Conservation (phyloP, 192 early-diverging fungal genomes). For the Umbelopsis ramanniana region DNA sequence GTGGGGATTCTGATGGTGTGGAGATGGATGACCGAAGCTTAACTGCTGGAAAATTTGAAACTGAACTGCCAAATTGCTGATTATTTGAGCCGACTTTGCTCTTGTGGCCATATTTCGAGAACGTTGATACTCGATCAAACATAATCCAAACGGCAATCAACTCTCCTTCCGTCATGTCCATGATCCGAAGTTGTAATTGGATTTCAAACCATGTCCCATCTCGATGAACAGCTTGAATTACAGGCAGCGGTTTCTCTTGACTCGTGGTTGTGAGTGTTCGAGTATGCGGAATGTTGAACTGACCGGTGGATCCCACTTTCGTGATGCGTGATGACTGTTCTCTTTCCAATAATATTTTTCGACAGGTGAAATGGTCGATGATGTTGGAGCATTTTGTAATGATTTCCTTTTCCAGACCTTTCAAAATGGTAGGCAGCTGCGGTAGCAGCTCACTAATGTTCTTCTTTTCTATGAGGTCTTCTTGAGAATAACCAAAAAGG, state of each 20-base stretch:
- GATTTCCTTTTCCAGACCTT: conserved; percentile 39
- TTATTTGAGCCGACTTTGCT: not conserved
- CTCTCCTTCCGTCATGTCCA: conserved; percentile 52
- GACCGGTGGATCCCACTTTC: not conserved
- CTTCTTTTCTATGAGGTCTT: conserved; percentile 51
- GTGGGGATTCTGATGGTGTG: conserved; percentile 8
- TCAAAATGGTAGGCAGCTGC: conserved; percentile 55
- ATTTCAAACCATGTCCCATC: conserved; percentile 64
- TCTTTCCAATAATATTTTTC: conserved; percentile 16
- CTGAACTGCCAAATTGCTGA: not conserved
- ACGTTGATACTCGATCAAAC: conserved; percentile 51
- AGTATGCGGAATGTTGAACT: conserved; percentile 4
- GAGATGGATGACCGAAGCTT: conserved; percentile 9
- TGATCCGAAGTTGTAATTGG: conserved; percentile 61
- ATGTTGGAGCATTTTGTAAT: conserved; percentile 17
- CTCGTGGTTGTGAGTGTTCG: not conserved
- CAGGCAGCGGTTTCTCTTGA: conserved; percentile 30
- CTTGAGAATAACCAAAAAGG: conserved; percentile 59
- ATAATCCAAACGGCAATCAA: conserved; percentile 68
- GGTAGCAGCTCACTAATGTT: conserved; percentile 62
- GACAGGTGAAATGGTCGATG: conserved; percentile 22
- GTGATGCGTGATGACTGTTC: not conserved
- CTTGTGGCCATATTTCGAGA: conserved; percentile 27
- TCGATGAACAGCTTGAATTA: conserved; percentile 60
- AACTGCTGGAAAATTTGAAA: conserved; percentile 11